A percentile compares a stretch with the other conserved stretches of the same genome.
These are phyloP conservation scores for Geotrichum restrictum DNA, from an alignment of 1,139 yeast species.

Conservation along the genomic window DNA sequence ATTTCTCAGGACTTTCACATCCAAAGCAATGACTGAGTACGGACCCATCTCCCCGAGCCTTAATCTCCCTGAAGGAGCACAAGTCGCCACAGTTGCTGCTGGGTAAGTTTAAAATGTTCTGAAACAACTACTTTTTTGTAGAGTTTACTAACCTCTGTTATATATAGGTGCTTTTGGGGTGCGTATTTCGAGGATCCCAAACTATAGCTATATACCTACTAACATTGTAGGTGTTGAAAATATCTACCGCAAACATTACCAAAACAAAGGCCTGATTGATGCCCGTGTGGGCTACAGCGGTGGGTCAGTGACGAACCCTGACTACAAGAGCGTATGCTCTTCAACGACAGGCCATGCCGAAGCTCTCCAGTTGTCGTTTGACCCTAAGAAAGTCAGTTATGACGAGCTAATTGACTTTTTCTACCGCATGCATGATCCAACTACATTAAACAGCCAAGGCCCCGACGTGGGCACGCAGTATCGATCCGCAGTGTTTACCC, in stretches of 20 bases:
- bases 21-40: slow-evolving; percentile 7
- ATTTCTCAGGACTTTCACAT: neutral
- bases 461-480: slow-evolving; percentile 82
- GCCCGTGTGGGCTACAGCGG: slow-evolving; percentile 88
- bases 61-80: slow-evolving; percentile 32
- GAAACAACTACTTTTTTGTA: neutral
- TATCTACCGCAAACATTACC: slow-evolving; percentile 65
- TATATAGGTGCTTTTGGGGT: slow-evolving; percentile 18
- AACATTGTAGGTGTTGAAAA: slow-evolving; percentile 50
- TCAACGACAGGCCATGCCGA: slow-evolving; percentile 67
- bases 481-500: slow-evolving; percentile 70
- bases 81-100: slow-evolving; percentile 42
- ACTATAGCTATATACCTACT: neutral
- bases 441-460: slow-evolving; percentile 61
- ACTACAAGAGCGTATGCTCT: slow-evolving; percentile 70
- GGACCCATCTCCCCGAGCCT: slow-evolving; percentile 34
- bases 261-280: slow-evolving; percentile 62
- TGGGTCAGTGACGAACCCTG: slow-evolving; percentile 58
- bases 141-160: neutral
- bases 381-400: slow-evolving; percentile 58
- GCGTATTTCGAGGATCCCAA: neutral
- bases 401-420: slow-evolving; percentile 73
- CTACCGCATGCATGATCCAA: slow-evolving; percentile 85
- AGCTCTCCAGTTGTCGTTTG: slow-evolving; percentile 74
- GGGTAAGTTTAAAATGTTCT: slow-evolving; percentile 29